Conservation (phyloP, 306 rosid species). For the Castanospermum australe region DNA sequence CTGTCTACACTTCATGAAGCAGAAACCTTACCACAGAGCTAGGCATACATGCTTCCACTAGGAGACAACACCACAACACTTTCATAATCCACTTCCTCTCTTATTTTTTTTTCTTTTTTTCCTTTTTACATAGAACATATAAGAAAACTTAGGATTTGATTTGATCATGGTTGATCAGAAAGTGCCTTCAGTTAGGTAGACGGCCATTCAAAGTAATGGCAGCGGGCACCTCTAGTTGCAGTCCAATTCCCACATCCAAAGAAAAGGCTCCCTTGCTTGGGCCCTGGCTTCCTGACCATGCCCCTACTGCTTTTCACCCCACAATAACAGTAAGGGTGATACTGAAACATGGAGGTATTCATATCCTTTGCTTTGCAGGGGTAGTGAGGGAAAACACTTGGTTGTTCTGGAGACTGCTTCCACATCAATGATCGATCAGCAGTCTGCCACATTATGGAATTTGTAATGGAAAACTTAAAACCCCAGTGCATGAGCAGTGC, state of each 20-base stretch:
- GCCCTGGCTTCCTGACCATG: conserved; percentile 77
- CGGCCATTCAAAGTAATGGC: conserved; percentile 92
- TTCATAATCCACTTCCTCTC: conserved; percentile 33
- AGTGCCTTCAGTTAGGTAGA: conserved; percentile 49
- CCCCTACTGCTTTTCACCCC: conserved; percentile 81
- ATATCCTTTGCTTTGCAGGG: conserved; percentile 59
- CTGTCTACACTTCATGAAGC: conserved; percentile 50
- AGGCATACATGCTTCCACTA: conserved; percentile 46
- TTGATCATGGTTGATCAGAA: conserved; percentile 35
- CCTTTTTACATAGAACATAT: conserved; percentile 39
- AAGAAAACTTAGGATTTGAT: conserved; percentile 39
- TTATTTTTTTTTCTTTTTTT: neutral
- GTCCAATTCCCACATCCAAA: conserved; percentile 94
- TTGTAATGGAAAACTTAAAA: conserved; percentile 76
- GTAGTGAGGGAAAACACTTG: conserved; percentile 37
- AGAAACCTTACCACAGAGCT: conserved; percentile 54
- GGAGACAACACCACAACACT: conserved; percentile 53
- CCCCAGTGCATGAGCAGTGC: conserved; percentile 76
- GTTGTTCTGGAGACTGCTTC: conserved; percentile 63
- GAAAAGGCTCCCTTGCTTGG: conserved; percentile 79
- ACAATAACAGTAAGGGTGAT: conserved; percentile 69
- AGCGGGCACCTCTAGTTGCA: conserved; percentile 70
- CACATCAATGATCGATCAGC: conserved; percentile 50
- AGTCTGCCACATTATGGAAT: conserved; percentile 63
- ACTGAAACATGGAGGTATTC: conserved; percentile 43